Base-by-base conservation (phyloP, 1,284 basidiomycete species). In the Sanghuangporus sanghuang region DNA sequence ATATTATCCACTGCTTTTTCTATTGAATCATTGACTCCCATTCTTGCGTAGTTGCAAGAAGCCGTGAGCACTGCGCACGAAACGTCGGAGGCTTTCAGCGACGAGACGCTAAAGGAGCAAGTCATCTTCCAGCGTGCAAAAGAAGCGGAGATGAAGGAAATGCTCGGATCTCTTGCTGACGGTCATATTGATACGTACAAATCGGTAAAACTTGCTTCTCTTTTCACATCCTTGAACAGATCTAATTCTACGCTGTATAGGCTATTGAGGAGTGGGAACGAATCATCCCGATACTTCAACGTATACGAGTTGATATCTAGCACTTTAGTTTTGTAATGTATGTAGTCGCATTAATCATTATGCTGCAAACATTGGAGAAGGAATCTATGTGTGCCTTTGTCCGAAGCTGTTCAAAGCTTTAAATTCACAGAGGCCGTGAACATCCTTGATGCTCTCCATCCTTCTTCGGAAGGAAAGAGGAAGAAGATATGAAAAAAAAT, bases 111-210 rank as follows among this genome's bases (percentile, higher is more conserved):
- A 38, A 83, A 89, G 60, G 96, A 99, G 76, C 94, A 98, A 75
- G 78, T 83, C 18, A 81, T 95, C 62, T 99, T 98, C 77, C 93
- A 96, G 71, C 81, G 87, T 65, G 87, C 90, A 6, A 98, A 98
- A 74, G 89, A 94, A 71, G 84, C 88, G 55, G 96, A 99, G 79
- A 92, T 98, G 92, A 97, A 96, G 77, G 93, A 96, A 71, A 87
- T 98, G 81, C 75, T 99, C 9, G 85, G 85, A 6, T 88, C 89
- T 63, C 85, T 97, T 66, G 94, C 93, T 8, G 92, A 98, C 68
- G 96, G 95, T 2, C 91, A 99, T 74, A 94, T 98, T 67, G 93
- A 95, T 72, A 93, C 97, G 76, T 94, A 96, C 73, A 90, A 91
- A 76, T 83, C 89, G 69, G 92, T 92, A 73, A 62, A 85, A 78